These are phyloP conservation scores for Silybum marianum DNA, from an alignment of 129 eudicot genomes.

Conservation along the genomic window DNA sequence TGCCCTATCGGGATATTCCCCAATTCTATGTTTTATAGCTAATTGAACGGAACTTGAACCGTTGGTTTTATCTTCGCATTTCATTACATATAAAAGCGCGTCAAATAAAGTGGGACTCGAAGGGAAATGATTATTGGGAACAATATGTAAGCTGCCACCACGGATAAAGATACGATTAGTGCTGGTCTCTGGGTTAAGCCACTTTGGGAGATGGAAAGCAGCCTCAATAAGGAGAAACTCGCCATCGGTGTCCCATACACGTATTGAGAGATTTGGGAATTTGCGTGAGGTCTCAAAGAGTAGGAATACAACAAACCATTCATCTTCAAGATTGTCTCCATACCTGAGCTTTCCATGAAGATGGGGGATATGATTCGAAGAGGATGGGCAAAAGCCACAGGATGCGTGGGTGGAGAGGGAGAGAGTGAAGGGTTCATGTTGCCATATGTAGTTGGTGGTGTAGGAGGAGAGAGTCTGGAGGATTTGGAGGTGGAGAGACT, in stretches of 20 bases:
- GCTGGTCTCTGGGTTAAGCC: slow-evolving; percentile 76
- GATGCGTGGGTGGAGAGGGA: slow-evolving; percentile 36
- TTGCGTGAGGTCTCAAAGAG: slow-evolving; percentile 54
- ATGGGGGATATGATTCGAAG: slow-evolving; percentile 42
- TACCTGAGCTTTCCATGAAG: slow-evolving; percentile 75
- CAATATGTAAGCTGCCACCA: slow-evolving; percentile 47
- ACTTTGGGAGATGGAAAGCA: slow-evolving; percentile 84
- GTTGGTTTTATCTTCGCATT: slow-evolving; percentile 23
- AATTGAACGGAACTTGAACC: slow-evolving; percentile 40
- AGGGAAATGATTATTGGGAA: slow-evolving; percentile 31
- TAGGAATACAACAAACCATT: slow-evolving; percentile 77
- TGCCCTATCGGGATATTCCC: slow-evolving; percentile 57
- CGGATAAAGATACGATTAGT: slow-evolving; percentile 71
- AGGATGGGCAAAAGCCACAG: slow-evolving; percentile 32
- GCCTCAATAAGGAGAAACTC: slow-evolving; percentile 81
- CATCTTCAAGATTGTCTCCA: slow-evolving; percentile 90
- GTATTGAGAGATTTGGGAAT: slow-evolving; percentile 53
- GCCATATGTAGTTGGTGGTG: slow-evolving; percentile 64
- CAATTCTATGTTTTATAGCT: slow-evolving; percentile 42
- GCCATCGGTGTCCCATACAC: slow-evolving; percentile 73
- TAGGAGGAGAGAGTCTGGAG: slow-evolving; percentile 44
- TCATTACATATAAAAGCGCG: slow-evolving; percentile 37
- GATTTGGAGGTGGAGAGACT: slow-evolving; percentile 78
- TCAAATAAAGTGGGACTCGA: slow-evolving; percentile 42
- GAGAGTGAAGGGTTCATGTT: slow-evolving; percentile 67